These are phyloP conservation scores for Clavispora santaluciae DNA, from an alignment of 805 yeast genomes.

Conservation along the genomic window DNA sequence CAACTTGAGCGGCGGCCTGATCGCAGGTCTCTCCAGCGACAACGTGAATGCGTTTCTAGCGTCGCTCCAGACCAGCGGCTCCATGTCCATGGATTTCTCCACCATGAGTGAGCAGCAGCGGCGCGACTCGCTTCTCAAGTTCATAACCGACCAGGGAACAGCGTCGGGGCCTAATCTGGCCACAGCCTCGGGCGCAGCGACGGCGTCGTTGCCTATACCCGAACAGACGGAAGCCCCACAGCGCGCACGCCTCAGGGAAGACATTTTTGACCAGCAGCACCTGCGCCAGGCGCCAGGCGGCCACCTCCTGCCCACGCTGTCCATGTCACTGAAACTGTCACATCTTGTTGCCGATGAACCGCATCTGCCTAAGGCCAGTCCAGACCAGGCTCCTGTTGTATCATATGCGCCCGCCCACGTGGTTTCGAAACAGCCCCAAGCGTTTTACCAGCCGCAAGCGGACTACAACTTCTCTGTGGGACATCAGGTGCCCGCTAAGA, in stretches of 20 bases:
- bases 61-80: constrained; percentile 30
- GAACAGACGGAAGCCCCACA: constrained; percentile 1
- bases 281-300: constrained; percentile 6
- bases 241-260: constrained; percentile 24
- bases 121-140: constrained; percentile 35
- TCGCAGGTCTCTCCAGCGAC: constrained; percentile 26
- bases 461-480: neutral
- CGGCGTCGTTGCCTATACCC: too few species aligned
- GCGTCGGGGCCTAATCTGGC: too few species aligned
- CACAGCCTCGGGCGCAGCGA: too few species aligned
- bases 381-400: constrained; percentile 6
- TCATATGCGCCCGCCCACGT: constrained; percentile 2
- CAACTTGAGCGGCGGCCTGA: constrained; percentile 24
- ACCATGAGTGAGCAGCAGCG: constrained; percentile 38
- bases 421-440: constrained; percentile 5
- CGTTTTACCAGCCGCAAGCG: constrained; percentile 1
- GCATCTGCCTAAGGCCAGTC: constrained; percentile 39
- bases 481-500: neutral
- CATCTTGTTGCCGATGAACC: constrained; percentile 29
- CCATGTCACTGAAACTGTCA: constrained; percentile 30
- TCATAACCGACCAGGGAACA: constrained; percentile 29
- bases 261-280: constrained; percentile 28
- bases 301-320: constrained; percentile 33
- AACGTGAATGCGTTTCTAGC: constrained; percentile 31
- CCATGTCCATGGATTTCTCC: constrained; percentile 30